Evolutionary conservation across 257 asterid genomes (phyloP), one percentile per base, ranked within the genome.

Genomic region (Gynochthodes officinalis): DNA sequence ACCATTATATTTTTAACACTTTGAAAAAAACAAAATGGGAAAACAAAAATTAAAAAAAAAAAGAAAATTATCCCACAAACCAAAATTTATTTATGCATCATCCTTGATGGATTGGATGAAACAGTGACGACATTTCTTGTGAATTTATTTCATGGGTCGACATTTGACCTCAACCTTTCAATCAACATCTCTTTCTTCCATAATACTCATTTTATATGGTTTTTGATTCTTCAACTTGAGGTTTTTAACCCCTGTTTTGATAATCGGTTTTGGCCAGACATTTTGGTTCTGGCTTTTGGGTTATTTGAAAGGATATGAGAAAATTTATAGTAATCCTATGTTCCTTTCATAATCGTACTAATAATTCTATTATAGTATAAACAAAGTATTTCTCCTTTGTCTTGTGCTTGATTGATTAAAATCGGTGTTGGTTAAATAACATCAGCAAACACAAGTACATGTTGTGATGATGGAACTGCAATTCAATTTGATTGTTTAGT

Each of bases 231-330:
- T 64, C 53, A 40, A 43, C 23, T 55, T 16, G 16, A 2, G 25
- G n/a, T 10, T n/a, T 48, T 2, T n/a, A n/a, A n/a, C n/a, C n/a
- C n/a, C n/a, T n/a, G n/a, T n/a, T n/a, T n/a, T n/a, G n/a, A n/a
- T n/a, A n/a, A n/a, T n/a, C n/a, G n/a, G n/a, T n/a, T n/a, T n/a
- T n/a, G n/a, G n/a, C n/a, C n/a, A n/a, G n/a, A 60, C 65, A 60
- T 60, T n/a, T 43, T 60, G 63, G 30, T 62, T 2, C 48, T 59
- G 80, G 77, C 83, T 71, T 32, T 79, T 79, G 80, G 78, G 53
- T 70, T 43, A 72, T 32, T 40, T 67, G 70, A 79, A 79, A 54
- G 83, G 77, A 75, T 78, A 70, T 27, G 13, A 57, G 13, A 44
- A 18, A 61, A n/a, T n/a, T n/a, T n/a, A n/a, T n/a, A n/a, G n/a